A percentile compares a stretch with the other conserved stretches of the same genome.
Conservation (phyloP, 805 yeast species). For the Myxozyma monticola region DNA sequence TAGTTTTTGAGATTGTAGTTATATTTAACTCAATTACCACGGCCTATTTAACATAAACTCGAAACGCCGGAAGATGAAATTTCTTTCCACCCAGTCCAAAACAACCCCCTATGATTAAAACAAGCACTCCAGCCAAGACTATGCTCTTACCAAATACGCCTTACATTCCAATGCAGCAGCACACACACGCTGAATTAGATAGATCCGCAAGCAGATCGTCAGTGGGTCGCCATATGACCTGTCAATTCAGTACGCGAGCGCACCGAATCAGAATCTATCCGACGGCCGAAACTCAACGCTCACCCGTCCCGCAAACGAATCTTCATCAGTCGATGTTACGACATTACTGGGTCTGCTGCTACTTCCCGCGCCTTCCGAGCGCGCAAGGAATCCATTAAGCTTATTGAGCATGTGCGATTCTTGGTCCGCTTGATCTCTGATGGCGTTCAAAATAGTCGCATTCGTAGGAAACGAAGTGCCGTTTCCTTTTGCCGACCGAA, state of each 20-base stretch:
- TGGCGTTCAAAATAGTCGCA: slow-evolving; percentile 33
- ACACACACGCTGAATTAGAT: too few relatives aligned
- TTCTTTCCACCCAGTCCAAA: too few relatives aligned
- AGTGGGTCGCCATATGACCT: too few relatives aligned
- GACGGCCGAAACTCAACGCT: slow-evolving; percentile 28
- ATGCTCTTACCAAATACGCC: not conserved
- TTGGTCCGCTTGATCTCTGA: slow-evolving; percentile 39
- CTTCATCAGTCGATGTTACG: slow-evolving; percentile 16
- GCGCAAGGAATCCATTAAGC: slow-evolving; percentile 15
- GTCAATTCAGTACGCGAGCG: too few relatives aligned
- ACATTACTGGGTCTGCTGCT: slow-evolving; percentile 4
- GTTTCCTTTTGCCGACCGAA: slow-evolving; percentile 43
- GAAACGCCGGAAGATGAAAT: too few relatives aligned
- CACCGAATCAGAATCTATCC: too few relatives aligned
- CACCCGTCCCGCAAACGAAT: slow-evolving; percentile 24
- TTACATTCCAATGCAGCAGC: too few relatives aligned
- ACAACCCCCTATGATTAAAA: not conserved
- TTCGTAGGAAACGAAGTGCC: slow-evolving; percentile 41
- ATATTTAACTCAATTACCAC: too few relatives aligned
- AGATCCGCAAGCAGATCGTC: too few relatives aligned
- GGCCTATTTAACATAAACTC: too few relatives aligned
- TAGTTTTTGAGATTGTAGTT: too few relatives aligned
- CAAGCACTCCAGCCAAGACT: not conserved
- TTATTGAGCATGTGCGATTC: slow-evolving; percentile 33
- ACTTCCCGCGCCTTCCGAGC: not conserved